Percentiles rank a stretch among this genome's conserved stretches.
phyloP scores from a whole-genome alignment of 2,329 filamentous ascomycete species.

The Aspergillus aculeatinus region DNA sequence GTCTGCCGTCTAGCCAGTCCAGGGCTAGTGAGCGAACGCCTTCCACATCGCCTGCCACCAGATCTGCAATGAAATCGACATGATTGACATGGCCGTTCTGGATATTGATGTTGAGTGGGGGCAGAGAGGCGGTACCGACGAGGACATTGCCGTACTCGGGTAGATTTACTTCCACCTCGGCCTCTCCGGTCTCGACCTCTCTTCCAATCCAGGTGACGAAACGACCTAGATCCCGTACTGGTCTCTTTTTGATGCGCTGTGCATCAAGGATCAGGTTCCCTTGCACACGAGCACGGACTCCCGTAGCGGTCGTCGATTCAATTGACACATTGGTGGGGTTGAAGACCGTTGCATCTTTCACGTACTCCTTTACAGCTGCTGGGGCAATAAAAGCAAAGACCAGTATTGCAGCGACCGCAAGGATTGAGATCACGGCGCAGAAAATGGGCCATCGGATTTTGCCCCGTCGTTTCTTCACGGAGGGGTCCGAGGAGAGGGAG shows the following conservation, averaged over 20 bases:
- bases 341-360: slow-evolving; percentile 76
- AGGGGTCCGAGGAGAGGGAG: slow-evolving; percentile 16
- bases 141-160: slow-evolving; percentile 78
- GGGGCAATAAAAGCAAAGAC: slow-evolving; percentile 78
- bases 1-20: slow-evolving; percentile 79
- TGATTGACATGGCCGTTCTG: slow-evolving; percentile 73
- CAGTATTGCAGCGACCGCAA: slow-evolving; percentile 67
- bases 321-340: slow-evolving; percentile 82
- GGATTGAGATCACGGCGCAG: slow-evolving; percentile 60
- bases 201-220: slow-evolving; percentile 77
- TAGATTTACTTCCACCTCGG: slow-evolving; percentile 72
- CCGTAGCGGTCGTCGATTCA: slow-evolving; percentile 76
- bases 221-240: slow-evolving; percentile 72
- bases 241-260: slow-evolving; percentile 67
- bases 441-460: slow-evolving; percentile 72
- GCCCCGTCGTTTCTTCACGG: slow-evolving; percentile 21
- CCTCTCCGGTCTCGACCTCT: slow-evolving; percentile 71
- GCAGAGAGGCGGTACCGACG: slow-evolving; percentile 73
- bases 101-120: slow-evolving; percentile 72
- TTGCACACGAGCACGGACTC: slow-evolving; percentile 75
- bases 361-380: slow-evolving; percentile 78
- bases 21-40: slow-evolving; percentile 78
- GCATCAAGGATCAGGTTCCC: slow-evolving; percentile 81
- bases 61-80: slow-evolving; percentile 74
- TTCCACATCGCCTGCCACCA: slow-evolving; percentile 73